phyloP scores from a whole-genome alignment of 805 yeast species.

The Saccharomycopsis microspora region DNA sequence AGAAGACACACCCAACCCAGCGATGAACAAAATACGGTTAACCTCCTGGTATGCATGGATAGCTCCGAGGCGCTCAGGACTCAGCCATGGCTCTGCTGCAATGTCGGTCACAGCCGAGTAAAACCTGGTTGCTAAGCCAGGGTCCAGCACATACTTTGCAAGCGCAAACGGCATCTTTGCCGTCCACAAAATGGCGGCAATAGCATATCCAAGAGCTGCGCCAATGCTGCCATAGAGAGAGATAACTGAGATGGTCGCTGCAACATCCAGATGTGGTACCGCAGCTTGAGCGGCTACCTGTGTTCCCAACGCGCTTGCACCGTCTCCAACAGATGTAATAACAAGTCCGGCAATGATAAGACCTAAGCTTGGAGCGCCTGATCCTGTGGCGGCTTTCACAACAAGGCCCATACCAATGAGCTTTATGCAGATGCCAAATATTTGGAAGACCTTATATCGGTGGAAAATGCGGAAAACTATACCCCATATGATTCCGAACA shows the following conservation, averaged over 20 bases:
- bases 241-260: slow-evolving; percentile 28
- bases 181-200: slow-evolving; percentile 29
- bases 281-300: slow-evolving; percentile 30
- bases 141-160: slow-evolving; percentile 22
- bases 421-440: slow-evolving; percentile 25
- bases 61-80: slow-evolving; percentile 24
- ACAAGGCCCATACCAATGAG: slow-evolving; percentile 24
- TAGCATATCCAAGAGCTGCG: slow-evolving; percentile 24
- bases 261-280: slow-evolving; percentile 31
- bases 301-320: slow-evolving; percentile 26
- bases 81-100: slow-evolving; percentile 20
- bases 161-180: slow-evolving; percentile 24
- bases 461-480: slow-evolving; percentile 24
- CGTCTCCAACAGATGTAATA: slow-evolving; percentile 30
- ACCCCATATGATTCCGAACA: slow-evolving; percentile 29
- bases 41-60: slow-evolving; percentile 24
- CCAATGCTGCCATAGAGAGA: slow-evolving; percentile 27
- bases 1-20: slow-evolving; percentile 23
- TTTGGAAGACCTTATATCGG: slow-evolving; percentile 27
- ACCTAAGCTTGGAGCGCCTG: slow-evolving; percentile 19
- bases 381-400: slow-evolving; percentile 17
- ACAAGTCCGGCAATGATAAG: slow-evolving; percentile 25
- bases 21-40: slow-evolving; percentile 21
- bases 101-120: slow-evolving; percentile 21
- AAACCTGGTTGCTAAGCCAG: slow-evolving; percentile 18